Percentiles rank a stretch among this genome's conserved stretches.
These are phyloP conservation scores for Termitomyces sp. DNA, from an alignment of 768 basidiomycete species.

Conservation along the genomic window DNA sequence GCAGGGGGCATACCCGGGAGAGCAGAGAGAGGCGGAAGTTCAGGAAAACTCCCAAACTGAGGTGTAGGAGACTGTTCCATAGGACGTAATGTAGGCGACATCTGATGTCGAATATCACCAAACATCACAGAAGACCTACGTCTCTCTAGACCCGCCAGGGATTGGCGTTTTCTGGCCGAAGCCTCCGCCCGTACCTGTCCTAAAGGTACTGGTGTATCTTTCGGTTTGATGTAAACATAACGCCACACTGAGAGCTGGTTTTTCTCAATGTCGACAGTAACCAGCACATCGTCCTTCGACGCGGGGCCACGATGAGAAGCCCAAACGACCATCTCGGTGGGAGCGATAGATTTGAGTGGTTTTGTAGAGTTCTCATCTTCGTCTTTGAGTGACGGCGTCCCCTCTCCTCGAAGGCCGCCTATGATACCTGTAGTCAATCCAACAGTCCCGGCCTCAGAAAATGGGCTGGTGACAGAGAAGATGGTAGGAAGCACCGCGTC, in stretches of 20 bases:
- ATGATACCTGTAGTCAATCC: constrained; percentile 63
- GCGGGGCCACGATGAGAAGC: constrained; percentile 41
- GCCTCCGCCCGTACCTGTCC: constrained; percentile 21
- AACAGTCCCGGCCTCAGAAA: constrained; percentile 69
- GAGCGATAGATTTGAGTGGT: constrained; percentile 52
- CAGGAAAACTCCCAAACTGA: constrained; percentile 33
- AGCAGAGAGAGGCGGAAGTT: constrained; percentile 42
- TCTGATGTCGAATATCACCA: constrained; percentile 31
- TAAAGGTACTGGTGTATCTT: constrained; percentile 44
- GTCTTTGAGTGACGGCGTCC: constrained; percentile 41
- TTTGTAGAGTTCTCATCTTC: constrained; percentile 50
- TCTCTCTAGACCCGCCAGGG: constrained; percentile 29
- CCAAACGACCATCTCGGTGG: constrained; percentile 66
- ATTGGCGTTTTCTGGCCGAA: constrained; percentile 37
- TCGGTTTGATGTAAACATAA: constrained; percentile 63
- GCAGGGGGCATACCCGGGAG: constrained; percentile 52
- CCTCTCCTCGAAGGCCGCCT: constrained; percentile 34
- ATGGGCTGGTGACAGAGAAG: constrained; percentile 74
- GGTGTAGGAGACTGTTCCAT: constrained; percentile 32
- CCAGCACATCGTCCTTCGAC: constrained; percentile 43
- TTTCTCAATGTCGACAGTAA: constrained; percentile 57
- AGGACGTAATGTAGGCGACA: constrained; percentile 32
- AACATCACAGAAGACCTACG: constrained; percentile 38
- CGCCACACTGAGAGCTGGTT: constrained; percentile 65
- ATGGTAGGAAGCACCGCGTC: constrained; percentile 75